Conservation (phyloP, 371 early-diverging fungal genomes). For the Polyrhizophydium stewartii region DNA sequence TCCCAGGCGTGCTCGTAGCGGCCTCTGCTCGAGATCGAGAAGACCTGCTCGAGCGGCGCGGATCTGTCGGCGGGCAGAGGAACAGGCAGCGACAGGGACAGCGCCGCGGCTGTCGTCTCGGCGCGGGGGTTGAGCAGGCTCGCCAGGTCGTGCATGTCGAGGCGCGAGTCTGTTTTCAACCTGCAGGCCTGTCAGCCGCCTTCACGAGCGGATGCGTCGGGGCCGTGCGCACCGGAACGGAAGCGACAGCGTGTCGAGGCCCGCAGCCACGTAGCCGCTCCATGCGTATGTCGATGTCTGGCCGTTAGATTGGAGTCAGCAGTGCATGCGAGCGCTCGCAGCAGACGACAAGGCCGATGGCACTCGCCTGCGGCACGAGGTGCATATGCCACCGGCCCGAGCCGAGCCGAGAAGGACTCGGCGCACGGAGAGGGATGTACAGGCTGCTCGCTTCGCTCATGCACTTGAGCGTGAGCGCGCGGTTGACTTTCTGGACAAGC, state of each 20-base stretch:
- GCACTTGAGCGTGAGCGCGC: not conserved
- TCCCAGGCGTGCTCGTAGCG: constrained; percentile 10
- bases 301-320: constrained; percentile 6
- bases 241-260: constrained; percentile 57
- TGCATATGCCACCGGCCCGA: not conserved
- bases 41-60: not conserved
- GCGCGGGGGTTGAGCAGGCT: constrained; percentile 8
- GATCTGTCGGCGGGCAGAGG: constrained; percentile 15
- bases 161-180: constrained; percentile 4
- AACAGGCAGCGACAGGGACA: constrained; percentile 12
- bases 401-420: not conserved
- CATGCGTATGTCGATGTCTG: constrained; percentile 47
- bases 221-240: constrained; percentile 45
- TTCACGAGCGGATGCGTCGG: not conserved
- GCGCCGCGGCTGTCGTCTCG: constrained; percentile 7
- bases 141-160: constrained; percentile 7
- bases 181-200: not conserved
- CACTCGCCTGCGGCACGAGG: not conserved
- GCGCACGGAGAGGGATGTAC: constrained; percentile 8
- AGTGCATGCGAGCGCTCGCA: not conserved
- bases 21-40: not conserved
- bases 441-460: not conserved
- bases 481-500: constrained; percentile 28
- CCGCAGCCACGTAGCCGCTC: constrained; percentile 60
- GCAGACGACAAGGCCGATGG: constrained; percentile 1